Base-by-base conservation (phyloP, 169 alveolate species). In the Amoebophrya sp. region DNA sequence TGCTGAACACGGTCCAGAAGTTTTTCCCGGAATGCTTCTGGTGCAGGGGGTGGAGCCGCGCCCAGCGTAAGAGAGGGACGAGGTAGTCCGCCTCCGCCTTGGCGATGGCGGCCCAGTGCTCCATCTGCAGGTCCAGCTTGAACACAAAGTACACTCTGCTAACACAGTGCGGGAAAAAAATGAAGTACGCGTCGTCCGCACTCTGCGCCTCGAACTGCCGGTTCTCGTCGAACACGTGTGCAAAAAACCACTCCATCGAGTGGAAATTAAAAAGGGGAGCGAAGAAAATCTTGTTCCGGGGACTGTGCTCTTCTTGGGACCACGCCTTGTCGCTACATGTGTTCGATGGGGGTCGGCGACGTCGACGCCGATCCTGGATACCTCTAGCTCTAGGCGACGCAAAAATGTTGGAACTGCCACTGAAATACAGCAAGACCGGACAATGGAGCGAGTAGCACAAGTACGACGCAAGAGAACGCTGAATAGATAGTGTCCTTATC, bases 221-320 rank as follows among this genome's bases (percentile, higher is more conserved):
- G 78, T 40, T 41, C 23, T 7, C 88, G 34, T 67, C 91, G 15
- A 92, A 89, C 88, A 90, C 88, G 34, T 70, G 70, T 10, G 78
- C 39, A 50, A 92, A 92, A 89, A 70, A 92, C 93, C 93, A 92
- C 91, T 92, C 93, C 93, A 92, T 92, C 10, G 93, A 92, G 89
- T 92, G n/a, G n/a, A n/a, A n/a, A n/a, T n/a, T n/a, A n/a, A n/a
- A n/a, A n/a, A n/a, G n/a, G n/a, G n/a, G n/a, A n/a, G n/a, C n/a
- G n/a, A n/a, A n/a, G n/a, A n/a, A n/a, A n/a, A n/a, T n/a, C n/a
- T n/a, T n/a, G n/a, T n/a, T n/a, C n/a, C n/a, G n/a, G n/a, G n/a
- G n/a, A n/a, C n/a, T n/a, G n/a, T n/a, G n/a, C n/a, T n/a, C n/a
- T n/a, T n/a, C n/a, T n/a, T n/a, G n/a, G n/a, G n/a, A n/a, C n/a